Evolutionary conservation across 306 rosid genomes (phyloP).

Genomic region (Prunus mongolica): DNA sequence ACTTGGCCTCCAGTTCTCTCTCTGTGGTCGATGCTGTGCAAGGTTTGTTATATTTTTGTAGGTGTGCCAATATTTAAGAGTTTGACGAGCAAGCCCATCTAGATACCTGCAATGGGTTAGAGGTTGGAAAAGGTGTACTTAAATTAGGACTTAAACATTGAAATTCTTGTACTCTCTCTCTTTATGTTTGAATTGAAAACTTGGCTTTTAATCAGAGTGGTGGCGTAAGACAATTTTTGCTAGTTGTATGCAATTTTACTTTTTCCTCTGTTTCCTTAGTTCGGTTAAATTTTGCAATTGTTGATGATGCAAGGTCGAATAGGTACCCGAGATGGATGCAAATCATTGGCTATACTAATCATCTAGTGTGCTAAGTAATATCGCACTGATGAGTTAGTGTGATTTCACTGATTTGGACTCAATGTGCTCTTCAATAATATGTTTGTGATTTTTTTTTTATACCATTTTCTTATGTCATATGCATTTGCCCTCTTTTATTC

Average conservation of each 20-base stretch:
- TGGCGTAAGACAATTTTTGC: background rate
- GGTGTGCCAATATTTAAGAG: background rate
- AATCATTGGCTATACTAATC: no score
- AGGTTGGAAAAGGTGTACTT: background rate
- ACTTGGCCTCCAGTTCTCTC: constrained; percentile 52
- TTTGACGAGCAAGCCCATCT: background rate
- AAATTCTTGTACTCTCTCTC: background rate
- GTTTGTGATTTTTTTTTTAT: no score
- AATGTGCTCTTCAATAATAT: no score
- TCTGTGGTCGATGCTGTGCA: background rate
- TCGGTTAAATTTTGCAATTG: background rate
- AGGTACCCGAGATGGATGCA: no score
- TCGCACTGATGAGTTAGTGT: no score
- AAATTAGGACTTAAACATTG: constrained; percentile 5
- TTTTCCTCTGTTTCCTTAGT: background rate
- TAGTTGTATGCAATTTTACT: background rate
- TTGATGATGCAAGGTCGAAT: no score
- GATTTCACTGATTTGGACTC: no score
- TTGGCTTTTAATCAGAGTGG: background rate
- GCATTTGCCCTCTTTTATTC: no score
- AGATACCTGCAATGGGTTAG: constrained; percentile 10
- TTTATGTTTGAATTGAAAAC: constrained; percentile 3
- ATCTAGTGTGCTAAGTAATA: no score
- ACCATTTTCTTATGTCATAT: no score
- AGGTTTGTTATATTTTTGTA: constrained; percentile 20